Percentiles rank a stretch among this genome's conserved stretches.
Conservation (phyloP, 805 yeast species). For the Zygosaccharomyces bailii region DNA sequence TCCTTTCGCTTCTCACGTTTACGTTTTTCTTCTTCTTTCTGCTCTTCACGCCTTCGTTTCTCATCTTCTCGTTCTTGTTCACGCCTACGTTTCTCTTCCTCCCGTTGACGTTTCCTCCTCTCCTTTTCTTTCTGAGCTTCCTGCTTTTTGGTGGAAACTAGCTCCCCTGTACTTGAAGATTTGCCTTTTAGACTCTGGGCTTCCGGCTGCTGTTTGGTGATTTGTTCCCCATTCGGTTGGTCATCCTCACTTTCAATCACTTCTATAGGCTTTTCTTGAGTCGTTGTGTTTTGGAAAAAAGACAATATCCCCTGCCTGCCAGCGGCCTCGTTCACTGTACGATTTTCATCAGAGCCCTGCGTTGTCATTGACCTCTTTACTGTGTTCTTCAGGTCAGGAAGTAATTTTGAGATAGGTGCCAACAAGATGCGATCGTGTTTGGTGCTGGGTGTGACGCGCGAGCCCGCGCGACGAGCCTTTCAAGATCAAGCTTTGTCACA, state of each 20-base stretch:
- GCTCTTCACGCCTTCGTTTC: conserved; percentile 36
- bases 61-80: conserved; percentile 21
- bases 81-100: conserved; percentile 20
- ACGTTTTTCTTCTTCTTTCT: conserved; percentile 33
- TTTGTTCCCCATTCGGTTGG: not conserved
- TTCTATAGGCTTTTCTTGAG: conserved; percentile 3
- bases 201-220: not conserved
- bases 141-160: conserved; percentile 16
- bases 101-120: conserved; percentile 15
- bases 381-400: too few relatives aligned
- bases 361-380: conserved; percentile 4
- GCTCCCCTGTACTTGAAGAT: conserved; percentile 10
- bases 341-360: conserved; percentile 1
- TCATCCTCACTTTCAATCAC: conserved; percentile 9
- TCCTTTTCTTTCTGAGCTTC: conserved; percentile 17
- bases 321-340: conserved; percentile 3
- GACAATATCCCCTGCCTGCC: conserved; percentile 26
- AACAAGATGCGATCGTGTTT: not conserved
- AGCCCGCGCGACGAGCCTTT: not conserved
- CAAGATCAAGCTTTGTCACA: not conserved
- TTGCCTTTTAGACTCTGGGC: not conserved
- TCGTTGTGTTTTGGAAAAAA: conserved; percentile 22
- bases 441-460: not conserved
- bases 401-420: not conserved
- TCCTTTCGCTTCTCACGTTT: conserved; percentile 20